Conservation (phyloP, 148 eudicot genomes). For the Pouteria glomerata region DNA sequence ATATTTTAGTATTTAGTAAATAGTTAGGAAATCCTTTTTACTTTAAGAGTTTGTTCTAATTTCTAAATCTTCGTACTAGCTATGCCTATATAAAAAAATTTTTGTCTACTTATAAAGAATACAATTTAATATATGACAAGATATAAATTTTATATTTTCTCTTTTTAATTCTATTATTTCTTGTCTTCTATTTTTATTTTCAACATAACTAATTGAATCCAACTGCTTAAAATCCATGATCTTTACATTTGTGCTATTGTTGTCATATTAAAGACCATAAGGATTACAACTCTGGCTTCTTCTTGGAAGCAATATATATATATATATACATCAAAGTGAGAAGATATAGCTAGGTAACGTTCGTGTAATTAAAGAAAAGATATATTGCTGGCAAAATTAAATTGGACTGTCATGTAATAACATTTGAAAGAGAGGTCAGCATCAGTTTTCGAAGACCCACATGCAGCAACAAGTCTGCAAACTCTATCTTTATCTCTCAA, state of each 20-base stretch:
- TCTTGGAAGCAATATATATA: too few relatives aligned
- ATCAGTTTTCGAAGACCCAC: conserved; percentile 5
- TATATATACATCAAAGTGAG: background rate
- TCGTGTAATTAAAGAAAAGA: background rate
- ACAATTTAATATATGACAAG: too few relatives aligned
- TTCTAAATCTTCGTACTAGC: too few relatives aligned
- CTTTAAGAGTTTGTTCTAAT: too few relatives aligned
- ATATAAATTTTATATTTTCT: too few relatives aligned
- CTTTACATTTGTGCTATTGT: background rate
- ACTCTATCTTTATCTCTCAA: conserved; percentile 1
- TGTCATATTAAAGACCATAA: background rate
- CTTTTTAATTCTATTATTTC: too few relatives aligned
- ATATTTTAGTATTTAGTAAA: too few relatives aligned
- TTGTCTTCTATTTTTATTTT: too few relatives aligned
- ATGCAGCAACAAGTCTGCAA: conserved; percentile 1
- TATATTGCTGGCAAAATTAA: conserved; percentile 7
- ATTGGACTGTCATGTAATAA: background rate
- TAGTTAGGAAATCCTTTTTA: too few relatives aligned
- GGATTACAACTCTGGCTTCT: background rate
- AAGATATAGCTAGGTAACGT: too few relatives aligned
- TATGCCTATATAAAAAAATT: too few relatives aligned
- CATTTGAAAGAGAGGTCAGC: background rate
- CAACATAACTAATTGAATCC: background rate
- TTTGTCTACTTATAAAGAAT: background rate
- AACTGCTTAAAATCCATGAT: background rate